These are phyloP conservation scores for Kwoniella heveanensis DNA, from an alignment of 768 basidiomycete species.

Conservation along the genomic window DNA sequence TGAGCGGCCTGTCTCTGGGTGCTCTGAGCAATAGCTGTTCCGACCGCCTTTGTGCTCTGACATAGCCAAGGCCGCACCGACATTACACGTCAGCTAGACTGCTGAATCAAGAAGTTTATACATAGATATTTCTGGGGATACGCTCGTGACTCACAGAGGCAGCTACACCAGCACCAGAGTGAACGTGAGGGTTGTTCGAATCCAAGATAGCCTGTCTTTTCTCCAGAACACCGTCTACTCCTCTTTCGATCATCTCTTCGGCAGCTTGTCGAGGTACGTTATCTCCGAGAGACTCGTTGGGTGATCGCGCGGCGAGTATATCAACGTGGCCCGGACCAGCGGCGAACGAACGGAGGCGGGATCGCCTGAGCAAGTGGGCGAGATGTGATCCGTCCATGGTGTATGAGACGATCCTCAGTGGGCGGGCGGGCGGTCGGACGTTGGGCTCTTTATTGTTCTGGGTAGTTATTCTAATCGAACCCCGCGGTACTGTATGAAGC, in stretches of 20 bases:
- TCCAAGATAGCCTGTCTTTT: conserved; percentile 14
- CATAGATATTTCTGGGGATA: no score
- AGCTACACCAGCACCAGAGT: conserved; percentile 1
- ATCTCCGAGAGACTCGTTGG: conserved; percentile 12
- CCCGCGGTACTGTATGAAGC: no score
- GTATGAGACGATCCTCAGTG: no score
- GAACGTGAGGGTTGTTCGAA: conserved; percentile 11
- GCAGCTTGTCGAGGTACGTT: neutral
- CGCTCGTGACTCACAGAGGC: no score
- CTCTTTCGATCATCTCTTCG: neutral
- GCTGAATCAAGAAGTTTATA: no score
- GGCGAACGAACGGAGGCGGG: conserved; percentile 21
- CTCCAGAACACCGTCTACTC: neutral
- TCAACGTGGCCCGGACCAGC: conserved; percentile 15
- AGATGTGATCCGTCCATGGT: conserved; percentile 14
- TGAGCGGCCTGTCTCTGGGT: conserved; percentile 24
- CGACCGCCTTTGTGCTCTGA: conserved; percentile 14
- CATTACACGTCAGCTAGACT: no score
- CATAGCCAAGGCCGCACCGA: no score
- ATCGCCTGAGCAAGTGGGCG: conserved; percentile 22
- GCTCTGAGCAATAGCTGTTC: conserved; percentile 3
- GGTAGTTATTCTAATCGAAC: no score
- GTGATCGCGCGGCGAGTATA: conserved; percentile 3
- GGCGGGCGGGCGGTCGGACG: no score
- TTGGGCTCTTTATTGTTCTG: no score